Evolutionary conservation across 352 stramenopile genomes (phyloP).

Genomic region (Phytophthora kernoviae): DNA sequence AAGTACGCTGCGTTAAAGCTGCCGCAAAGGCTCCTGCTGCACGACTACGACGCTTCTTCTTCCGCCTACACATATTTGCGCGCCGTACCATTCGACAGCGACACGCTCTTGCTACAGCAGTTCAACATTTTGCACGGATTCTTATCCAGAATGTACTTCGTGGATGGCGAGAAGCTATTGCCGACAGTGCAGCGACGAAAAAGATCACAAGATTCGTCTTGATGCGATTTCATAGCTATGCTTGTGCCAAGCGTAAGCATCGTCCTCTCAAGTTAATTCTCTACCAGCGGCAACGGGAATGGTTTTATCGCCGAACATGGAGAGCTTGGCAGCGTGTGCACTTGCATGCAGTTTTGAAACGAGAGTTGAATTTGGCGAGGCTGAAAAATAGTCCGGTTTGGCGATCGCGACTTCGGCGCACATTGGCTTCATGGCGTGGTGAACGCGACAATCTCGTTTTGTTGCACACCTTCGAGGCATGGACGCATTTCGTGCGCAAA

Average conservation of each 20-base stretch:
- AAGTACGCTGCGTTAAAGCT: constrained; percentile 76
- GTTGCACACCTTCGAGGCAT: constrained; percentile 53
- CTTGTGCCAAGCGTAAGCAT: constrained; percentile 37
- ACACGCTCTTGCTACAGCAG: constrained; percentile 17
- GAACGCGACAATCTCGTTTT: constrained; percentile 10
- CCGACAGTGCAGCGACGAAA: constrained; percentile 46
- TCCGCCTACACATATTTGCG: constrained; percentile 38
- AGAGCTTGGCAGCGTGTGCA: constrained; percentile 57
- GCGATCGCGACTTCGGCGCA: constrained; percentile 50
- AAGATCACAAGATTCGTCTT: constrained; percentile 44
- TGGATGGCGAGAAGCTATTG: constrained; percentile 58
- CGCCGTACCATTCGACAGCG: constrained; percentile 19
- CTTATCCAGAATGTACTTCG: constrained; percentile 26
- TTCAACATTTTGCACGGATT: constrained; percentile 17
- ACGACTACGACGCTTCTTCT: constrained; percentile 55
- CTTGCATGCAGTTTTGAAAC: constrained; percentile 59
- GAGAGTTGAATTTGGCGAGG: constrained; percentile 53
- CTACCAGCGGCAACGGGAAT: constrained; percentile 11
- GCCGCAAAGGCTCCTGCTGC: constrained; percentile 52
- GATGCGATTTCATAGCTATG: constrained; percentile 34
- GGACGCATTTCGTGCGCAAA: constrained; percentile 48
- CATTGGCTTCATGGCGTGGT: constrained; percentile 58
- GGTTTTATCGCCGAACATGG: constrained; percentile 36
- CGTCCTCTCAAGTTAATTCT: constrained; percentile 45
- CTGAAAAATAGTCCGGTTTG: constrained; percentile 48